phyloP scores from a whole-genome alignment of 768 basidiomycete genomes.

The Asterophora lycoperdoides region DNA sequence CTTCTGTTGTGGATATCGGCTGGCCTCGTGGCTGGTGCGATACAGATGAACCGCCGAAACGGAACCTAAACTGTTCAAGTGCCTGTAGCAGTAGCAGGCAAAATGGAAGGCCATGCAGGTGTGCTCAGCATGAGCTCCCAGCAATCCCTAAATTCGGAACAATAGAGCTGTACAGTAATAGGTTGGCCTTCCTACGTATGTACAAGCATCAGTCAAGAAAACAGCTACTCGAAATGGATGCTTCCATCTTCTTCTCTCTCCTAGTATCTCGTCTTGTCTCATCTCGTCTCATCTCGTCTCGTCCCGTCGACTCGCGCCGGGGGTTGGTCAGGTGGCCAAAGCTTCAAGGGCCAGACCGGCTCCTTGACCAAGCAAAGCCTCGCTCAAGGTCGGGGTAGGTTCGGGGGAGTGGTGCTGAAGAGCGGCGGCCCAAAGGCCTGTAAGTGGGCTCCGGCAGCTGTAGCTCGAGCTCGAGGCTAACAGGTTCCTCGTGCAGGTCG shows the following conservation, averaged over 20 bases:
- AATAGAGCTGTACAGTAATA: no score
- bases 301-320: not conserved
- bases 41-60: no score
- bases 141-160: no score
- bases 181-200: no score
- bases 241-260: not conserved
- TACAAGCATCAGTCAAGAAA: not conserved
- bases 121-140: no score
- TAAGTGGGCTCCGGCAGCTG: not conserved
- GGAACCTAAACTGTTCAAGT: no score
- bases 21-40: no score
- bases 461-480: not conserved
- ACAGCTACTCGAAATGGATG: not conserved
- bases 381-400: slow-evolving; percentile 2
- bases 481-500: not conserved
- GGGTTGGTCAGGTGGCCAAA: not conserved
- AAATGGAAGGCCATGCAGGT: no score
- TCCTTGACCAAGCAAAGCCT: not conserved
- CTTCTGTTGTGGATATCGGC: no score
- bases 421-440: not conserved
- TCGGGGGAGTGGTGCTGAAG: not conserved
- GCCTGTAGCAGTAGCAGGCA: no score
- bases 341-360: not conserved
- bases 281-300: not conserved
- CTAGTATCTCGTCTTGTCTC: not conserved